phyloP scores from a whole-genome alignment of 768 basidiomycete species.

The Suillus plorans region DNA sequence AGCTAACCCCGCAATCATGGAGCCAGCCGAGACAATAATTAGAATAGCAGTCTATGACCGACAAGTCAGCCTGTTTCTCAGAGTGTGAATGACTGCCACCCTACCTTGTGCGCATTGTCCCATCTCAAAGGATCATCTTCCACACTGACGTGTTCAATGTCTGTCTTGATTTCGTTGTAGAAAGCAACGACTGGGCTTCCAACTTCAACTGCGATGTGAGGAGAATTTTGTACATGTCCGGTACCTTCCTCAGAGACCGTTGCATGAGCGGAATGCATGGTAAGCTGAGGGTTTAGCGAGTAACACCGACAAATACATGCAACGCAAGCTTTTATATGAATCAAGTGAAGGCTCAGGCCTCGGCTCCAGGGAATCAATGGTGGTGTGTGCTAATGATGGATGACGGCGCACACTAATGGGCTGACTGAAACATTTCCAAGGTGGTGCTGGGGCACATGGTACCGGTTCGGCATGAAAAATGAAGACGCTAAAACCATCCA shows the following conservation, averaged over 20 bases:
- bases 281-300: neutral
- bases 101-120: constrained; percentile 57
- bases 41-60: constrained; percentile 21
- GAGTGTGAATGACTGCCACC: neutral
- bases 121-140: constrained; percentile 63
- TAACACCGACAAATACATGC: neutral
- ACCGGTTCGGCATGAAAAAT: neutral
- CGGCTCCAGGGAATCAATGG: neutral
- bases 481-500: neutral
- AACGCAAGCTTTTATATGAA: neutral
- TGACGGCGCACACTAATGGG: neutral
- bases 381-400: neutral
- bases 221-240: neutral
- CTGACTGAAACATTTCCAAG: neutral
- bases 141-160: constrained; percentile 44
- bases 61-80: neutral
- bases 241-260: neutral
- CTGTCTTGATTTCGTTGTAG: constrained; percentile 14
- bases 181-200: neutral
- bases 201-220: neutral
- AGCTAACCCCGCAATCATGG: constrained; percentile 27
- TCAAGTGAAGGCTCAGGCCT: neutral
- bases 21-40: constrained; percentile 26
- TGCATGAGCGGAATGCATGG: neutral
- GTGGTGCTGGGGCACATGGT: neutral